phyloP scores from a whole-genome alignment of 345 rosid genomes.

The Pugionium dolabratum region DNA sequence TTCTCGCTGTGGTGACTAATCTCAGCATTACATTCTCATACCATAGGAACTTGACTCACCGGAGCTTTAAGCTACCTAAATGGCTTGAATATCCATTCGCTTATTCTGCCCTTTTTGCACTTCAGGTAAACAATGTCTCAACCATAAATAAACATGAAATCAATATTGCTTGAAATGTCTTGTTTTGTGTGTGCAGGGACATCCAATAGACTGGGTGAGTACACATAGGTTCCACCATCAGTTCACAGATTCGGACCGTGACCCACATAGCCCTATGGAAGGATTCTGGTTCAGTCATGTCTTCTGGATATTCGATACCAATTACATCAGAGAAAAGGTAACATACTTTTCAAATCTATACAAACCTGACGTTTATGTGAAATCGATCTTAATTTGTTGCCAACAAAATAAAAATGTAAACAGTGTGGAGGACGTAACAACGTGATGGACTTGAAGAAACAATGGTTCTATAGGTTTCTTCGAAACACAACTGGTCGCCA shows the following conservation, averaged over 20 bases:
- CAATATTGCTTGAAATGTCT: no score
- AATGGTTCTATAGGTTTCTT: neutral
- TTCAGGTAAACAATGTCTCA: constrained; percentile 30
- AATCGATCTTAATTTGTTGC: neutral
- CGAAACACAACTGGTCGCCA: neutral
- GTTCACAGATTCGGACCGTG: constrained; percentile 40
- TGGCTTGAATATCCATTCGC: constrained; percentile 46
- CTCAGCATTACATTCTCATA: constrained; percentile 43
- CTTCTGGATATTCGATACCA: constrained; percentile 39
- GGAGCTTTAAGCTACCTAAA: constrained; percentile 43
- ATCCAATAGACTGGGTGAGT: constrained; percentile 45
- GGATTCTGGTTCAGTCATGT: constrained; percentile 45
- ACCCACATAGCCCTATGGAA: constrained; percentile 44
- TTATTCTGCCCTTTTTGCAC: constrained; percentile 36
- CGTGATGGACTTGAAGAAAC: constrained; percentile 48
- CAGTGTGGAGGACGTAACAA: constrained; percentile 66
- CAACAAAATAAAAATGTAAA: no score
- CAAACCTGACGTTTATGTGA: neutral
- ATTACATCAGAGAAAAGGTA: constrained; percentile 36
- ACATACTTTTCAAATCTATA: neutral
- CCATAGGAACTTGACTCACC: constrained; percentile 42
- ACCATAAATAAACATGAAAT: neutral
- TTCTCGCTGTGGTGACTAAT: constrained; percentile 18
- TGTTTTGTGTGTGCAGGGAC: constrained; percentile 21
- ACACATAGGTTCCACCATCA: constrained; percentile 44